Evolutionary conservation across 2,329 filamentous ascomycete genomes (phyloP).

Genomic region (Zalaria obscura): DNA sequence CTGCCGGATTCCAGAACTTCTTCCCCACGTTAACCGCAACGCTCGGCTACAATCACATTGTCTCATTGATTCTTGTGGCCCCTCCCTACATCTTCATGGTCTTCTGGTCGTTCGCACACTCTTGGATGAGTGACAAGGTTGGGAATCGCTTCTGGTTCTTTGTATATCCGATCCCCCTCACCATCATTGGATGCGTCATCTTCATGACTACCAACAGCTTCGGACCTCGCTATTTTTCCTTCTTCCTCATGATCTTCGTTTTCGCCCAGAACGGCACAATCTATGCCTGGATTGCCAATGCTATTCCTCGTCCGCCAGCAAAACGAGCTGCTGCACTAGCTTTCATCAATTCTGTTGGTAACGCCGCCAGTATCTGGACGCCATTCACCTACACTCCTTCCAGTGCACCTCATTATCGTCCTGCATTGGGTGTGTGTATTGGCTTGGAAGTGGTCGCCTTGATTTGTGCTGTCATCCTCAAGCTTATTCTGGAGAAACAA

Average conservation of each 20-base stretch:
- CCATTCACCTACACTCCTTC: constrained; percentile 22
- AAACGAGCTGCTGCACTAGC: constrained; percentile 62
- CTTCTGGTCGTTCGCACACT: constrained; percentile 31
- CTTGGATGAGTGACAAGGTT: constrained; percentile 28
- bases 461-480: constrained; percentile 14
- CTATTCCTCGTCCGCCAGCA: constrained; percentile 58
- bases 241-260: constrained; percentile 43
- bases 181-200: constrained; percentile 36
- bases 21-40: constrained; percentile 37
- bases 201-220: constrained; percentile 40
- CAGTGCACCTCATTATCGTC: constrained; percentile 14
- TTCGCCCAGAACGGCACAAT: constrained; percentile 43
- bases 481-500: constrained; percentile 21
- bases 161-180: constrained; percentile 36
- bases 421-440: constrained; percentile 20
- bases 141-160: constrained; percentile 38
- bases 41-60: constrained; percentile 27
- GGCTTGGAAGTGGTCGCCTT: constrained; percentile 14
- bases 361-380: constrained; percentile 51
- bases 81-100: constrained; percentile 42
- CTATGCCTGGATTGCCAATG: constrained; percentile 67
- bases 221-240: constrained; percentile 39
- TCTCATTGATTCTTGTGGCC: constrained; percentile 37
- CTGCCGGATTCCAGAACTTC: constrained; percentile 42
- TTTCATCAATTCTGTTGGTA: constrained; percentile 61